Percentiles rank a stretch among this genome's conserved stretches.
Evolutionary conservation across 129 eudicot genomes (phyloP).

Genomic region (Flaveria brownii): DNA sequence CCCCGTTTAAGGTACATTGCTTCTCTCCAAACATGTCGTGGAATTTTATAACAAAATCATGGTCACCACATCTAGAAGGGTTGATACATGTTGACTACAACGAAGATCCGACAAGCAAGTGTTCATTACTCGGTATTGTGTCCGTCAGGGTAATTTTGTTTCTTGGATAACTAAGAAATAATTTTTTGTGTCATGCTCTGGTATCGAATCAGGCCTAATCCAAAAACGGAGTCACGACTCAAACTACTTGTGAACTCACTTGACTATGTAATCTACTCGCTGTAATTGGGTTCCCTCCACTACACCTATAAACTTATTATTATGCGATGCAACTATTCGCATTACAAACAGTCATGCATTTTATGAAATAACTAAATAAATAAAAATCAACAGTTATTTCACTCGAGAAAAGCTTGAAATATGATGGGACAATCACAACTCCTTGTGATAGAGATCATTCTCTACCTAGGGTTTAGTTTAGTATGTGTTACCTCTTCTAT

Average conservation of each 20-base stretch:
- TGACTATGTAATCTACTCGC: background rate
- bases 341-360: background rate
- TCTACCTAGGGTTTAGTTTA: background rate
- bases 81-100: background rate
- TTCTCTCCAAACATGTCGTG: background rate
- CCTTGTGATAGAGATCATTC: background rate
- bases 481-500: background rate
- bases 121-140: background rate
- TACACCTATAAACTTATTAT: background rate
- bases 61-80: background rate
- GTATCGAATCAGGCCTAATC: background rate
- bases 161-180: background rate
- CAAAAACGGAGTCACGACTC: background rate
- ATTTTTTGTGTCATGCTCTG: background rate
- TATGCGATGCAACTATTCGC: background rate
- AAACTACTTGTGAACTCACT: constrained; percentile 6
- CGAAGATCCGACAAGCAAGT: background rate
- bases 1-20: too few species aligned
- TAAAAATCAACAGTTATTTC: background rate
- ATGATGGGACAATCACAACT: background rate
- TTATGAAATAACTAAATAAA: background rate
- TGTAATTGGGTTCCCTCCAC: background rate
- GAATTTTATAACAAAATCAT: background rate
- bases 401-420: background rate
- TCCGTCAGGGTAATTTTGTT: background rate